Evolutionary conservation across 306 rosid genomes (phyloP), one percentile per base, ranked within the genome.

Genomic region (Cucumis hystrix): DNA sequence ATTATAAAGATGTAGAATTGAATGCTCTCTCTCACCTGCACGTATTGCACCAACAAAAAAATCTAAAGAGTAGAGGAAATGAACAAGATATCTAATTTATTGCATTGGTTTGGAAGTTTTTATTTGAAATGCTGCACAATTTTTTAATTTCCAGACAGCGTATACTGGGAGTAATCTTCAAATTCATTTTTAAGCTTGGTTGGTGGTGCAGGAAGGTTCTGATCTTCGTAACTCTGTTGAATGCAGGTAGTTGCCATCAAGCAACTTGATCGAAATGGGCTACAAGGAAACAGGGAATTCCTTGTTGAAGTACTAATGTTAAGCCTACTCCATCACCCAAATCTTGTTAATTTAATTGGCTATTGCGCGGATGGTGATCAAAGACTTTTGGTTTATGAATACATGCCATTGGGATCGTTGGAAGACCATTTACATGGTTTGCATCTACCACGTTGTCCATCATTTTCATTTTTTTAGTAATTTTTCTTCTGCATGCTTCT

Each of bases 311-410:
- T 87, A 25, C 76, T 87, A 40, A 87, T 87, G 90, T 74, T 87
- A 60, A 87, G 88, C 77, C 84, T 87, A 55, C 90, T 87, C 64
- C 90, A 87, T 84, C 90, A 87, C 72, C 86, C 86, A 54, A 87
- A 87, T 87, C 90, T 87, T 72, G 90, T 87, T 56, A 87, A 84
- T 78, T 79, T 84, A 73, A 78, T 80, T 76, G 90, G 90, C 66
- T 87, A 87, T 67, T 87, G 90, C 80, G 90, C 90, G n/a, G 90
- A 87, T 78, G 90, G 90, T n/a, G 90, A 87, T 67, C 90, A 87
- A 57, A 84, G 90, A 78, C 87, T 87, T 55, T 77, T 87, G 83
- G 88, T 87, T 76, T 87, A 87, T 16, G 90, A 87, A 78, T 87
- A 82, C 82, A 87, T 87, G 90, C 82, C 90, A 23, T 74, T 87